Base-by-base conservation (phyloP, 495 filamentous ascomycete genomes). In the Zalerion maritima region DNA sequence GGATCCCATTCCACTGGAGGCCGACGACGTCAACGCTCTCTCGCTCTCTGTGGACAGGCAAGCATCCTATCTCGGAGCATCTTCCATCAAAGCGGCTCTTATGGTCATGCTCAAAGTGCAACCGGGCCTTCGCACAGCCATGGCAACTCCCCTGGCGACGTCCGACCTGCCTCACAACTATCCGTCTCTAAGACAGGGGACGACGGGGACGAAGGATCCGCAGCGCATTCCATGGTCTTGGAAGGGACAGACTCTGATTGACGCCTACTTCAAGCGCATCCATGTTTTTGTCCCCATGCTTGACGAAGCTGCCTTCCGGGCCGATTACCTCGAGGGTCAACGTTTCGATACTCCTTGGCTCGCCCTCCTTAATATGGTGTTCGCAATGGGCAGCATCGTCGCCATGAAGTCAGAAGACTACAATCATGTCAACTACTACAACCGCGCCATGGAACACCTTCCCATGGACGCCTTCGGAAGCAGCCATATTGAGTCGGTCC, bases 101-200 rank as follows among this genome's bases (percentile, higher is more conserved):
- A 77, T 81, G 52, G 80, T 84, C 28, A 84, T 87, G 51, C 67
- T 81, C 36, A 78, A 73, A 57, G 68, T 79, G 18, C 75, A 77
- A 30, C 80, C 81, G 3, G 64, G 61, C 14, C 62, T 74, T 13
- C 47, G 68, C 19, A 57, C 61, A 11, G 72, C 70, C 10, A 69
- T 82, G 28, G 53, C 66, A 14, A 54, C 62, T 34, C 48, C 62
- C 13, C 42, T 64, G 29, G 57, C 54, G 48, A 55, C 50, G 42
- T 53, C 58, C 39, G 56, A 56, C 37, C 55, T 55, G 52, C 48
- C 53, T 18, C 38, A 59, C 51, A 58, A 60, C 37, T 50, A 58
- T 32, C 60, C 65, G 10, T 49, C 58, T 38, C 54, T 61, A 47
- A 39, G 63, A 23, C 55, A 69, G 40, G 53, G 60, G 45, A 36